These are phyloP conservation scores for Fusarium duplospermum DNA, from an alignment of 2,329 filamentous ascomycete species.

Conservation along the genomic window DNA sequence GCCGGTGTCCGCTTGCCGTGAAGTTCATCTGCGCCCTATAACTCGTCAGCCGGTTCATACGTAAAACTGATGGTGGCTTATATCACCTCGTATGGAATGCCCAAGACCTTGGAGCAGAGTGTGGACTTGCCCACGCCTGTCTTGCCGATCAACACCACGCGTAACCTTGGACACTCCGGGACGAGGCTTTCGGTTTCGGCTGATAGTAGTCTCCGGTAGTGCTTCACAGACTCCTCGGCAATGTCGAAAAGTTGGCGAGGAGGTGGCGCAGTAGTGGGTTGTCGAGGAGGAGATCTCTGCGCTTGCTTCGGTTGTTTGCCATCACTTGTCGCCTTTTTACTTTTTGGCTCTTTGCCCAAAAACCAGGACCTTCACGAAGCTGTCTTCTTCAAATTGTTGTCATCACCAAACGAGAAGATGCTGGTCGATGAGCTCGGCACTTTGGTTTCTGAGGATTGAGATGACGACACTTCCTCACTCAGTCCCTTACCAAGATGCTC, in stretches of 20 bases:
- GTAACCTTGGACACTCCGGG: not conserved
- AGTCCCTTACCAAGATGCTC: not conserved
- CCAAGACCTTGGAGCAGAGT: not conserved
- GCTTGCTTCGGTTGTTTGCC: not conserved
- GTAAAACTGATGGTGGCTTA: not conserved
- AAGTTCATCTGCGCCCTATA: not conserved
- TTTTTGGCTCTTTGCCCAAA: not conserved
- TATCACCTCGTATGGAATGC: not conserved
- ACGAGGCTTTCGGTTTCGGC: not conserved
- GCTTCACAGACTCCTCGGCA: not conserved
- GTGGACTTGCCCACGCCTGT: not conserved
- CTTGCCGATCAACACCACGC: not conserved
- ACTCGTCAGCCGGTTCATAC: not conserved
- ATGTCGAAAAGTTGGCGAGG: not conserved
- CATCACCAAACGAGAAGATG: not conserved
- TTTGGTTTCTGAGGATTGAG: not conserved
- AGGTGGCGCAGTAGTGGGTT: not conserved
- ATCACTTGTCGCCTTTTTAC: not conserved
- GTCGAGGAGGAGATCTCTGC: not conserved
- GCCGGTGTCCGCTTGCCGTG: not conserved
- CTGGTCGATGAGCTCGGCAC: not conserved
- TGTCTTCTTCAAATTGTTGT: not conserved
- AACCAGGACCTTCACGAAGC: not conserved
- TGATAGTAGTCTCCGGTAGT: not conserved
- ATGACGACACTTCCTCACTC: not conserved